Evolutionary conservation across 1,139 yeast species (phyloP).

Genomic region (Nakaseomyces uthaithaninus): DNA sequence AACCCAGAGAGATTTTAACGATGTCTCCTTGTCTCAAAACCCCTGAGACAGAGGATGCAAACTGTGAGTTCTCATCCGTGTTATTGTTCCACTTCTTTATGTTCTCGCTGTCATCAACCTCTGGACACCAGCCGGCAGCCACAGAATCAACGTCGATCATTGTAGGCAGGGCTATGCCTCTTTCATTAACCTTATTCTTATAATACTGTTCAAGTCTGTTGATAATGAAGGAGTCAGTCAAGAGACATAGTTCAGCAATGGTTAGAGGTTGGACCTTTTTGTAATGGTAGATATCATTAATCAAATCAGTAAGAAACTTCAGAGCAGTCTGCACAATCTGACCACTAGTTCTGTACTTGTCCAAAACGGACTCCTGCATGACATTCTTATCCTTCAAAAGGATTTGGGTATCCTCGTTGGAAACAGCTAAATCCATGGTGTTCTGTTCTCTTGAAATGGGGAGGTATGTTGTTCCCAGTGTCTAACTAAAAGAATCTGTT

Average conservation of each 20-base stretch:
- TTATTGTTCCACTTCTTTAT: slow-evolving; percentile 27
- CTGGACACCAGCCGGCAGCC: slow-evolving; percentile 78
- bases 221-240: slow-evolving; percentile 67
- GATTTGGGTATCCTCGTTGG: slow-evolving; percentile 63
- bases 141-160: slow-evolving; percentile 77
- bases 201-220: slow-evolving; percentile 48
- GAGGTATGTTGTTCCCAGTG: slow-evolving; percentile 14
- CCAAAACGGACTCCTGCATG: slow-evolving; percentile 52
- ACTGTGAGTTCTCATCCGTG: slow-evolving; percentile 17
- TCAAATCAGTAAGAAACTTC: slow-evolving; percentile 53
- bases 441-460: slow-evolving; percentile 9
- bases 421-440: slow-evolving; percentile 55
- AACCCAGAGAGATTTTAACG: slow-evolving; percentile 75
- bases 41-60: slow-evolving; percentile 33
- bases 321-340: slow-evolving; percentile 85
- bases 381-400: slow-evolving; percentile 68
- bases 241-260: slow-evolving; percentile 69
- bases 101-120: slow-evolving; percentile 51
- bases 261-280: slow-evolving; percentile 39
- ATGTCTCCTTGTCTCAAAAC: slow-evolving; percentile 70
- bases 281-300: slow-evolving; percentile 61
- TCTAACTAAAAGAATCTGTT: slow-evolving; percentile 6
- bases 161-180: slow-evolving; percentile 90
- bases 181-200: slow-evolving; percentile 55
- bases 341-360: slow-evolving; percentile 84